A percentile compares a stretch with the other conserved stretches of the same genome.
Conservation (phyloP, 2,329 filamentous ascomycete species). For the Aspergillus vadensis region DNA sequence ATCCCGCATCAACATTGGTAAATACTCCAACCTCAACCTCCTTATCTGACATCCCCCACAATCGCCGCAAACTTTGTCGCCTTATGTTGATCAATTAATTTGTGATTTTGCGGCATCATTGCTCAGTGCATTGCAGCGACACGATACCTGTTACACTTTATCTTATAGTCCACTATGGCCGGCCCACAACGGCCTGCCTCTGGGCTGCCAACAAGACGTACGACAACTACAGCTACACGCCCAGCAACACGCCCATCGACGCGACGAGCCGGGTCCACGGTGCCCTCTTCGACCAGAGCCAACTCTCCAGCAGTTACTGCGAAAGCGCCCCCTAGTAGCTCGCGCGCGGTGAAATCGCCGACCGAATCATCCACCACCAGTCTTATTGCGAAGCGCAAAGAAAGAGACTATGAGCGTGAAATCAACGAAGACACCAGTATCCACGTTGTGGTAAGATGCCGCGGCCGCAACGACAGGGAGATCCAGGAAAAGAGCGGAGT, state of each 20-base stretch:
- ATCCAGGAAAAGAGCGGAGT: conserved; percentile 93
- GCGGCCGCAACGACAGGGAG: conserved; percentile 89
- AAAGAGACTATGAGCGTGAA: conserved; percentile 76
- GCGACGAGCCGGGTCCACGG: conserved; percentile 53
- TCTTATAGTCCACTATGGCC: conserved; percentile 49
- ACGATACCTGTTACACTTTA: not conserved
- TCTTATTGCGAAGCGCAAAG: conserved; percentile 76
- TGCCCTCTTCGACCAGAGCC: conserved; percentile 52
- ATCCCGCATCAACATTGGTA: conserved; percentile 18
- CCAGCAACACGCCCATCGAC: conserved; percentile 52
- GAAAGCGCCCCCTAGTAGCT: conserved; percentile 53
- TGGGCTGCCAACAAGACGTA: conserved; percentile 52
- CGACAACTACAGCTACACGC: conserved; percentile 43
- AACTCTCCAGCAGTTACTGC: conserved; percentile 72
- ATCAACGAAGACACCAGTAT: conserved; percentile 87
- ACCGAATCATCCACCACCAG: conserved; percentile 46
- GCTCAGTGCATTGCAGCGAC: not conserved
- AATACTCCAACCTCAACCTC: not conserved
- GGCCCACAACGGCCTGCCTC: conserved; percentile 54
- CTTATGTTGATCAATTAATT: not conserved
- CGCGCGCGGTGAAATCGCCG: conserved; percentile 46
- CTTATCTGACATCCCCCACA: conserved; percentile 2
- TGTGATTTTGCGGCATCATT: not conserved
- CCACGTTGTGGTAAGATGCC: conserved; percentile 92
- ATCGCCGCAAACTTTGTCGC: conserved; percentile 4